phyloP scores from a whole-genome alignment of 169 alveolate species.

The Plasmodium relictum region DNA sequence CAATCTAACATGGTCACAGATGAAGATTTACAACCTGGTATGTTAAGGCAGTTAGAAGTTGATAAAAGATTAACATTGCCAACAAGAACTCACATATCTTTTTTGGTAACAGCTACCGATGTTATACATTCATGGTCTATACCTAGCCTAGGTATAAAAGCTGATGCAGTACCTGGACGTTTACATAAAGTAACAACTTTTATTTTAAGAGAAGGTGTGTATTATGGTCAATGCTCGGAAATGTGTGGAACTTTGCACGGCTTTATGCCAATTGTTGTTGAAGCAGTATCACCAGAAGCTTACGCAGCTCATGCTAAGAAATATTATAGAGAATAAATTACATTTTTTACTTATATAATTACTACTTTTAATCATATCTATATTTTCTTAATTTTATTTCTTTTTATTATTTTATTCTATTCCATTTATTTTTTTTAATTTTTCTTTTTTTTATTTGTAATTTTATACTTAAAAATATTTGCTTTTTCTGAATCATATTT shows the following conservation, averaged over 20 bases:
- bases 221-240: constrained; percentile 94
- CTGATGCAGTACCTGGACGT: constrained; percentile 94
- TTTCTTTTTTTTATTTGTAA: too few species aligned
- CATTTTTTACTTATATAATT: too few species aligned
- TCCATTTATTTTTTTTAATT: too few species aligned
- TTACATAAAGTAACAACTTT: constrained; percentile 89
- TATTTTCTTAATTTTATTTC: too few species aligned
- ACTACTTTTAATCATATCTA: too few species aligned
- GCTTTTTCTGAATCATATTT: too few species aligned
- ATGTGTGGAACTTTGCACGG: constrained; percentile 95
- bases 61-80: constrained; percentile 91
- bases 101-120: constrained; percentile 90
- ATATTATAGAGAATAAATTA: constrained; percentile 88
- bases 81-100: constrained; percentile 92
- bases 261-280: constrained; percentile 94
- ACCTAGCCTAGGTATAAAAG: constrained; percentile 92
- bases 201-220: constrained; percentile 94
- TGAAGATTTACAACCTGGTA: constrained; percentile 88
- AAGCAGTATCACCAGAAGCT: constrained; percentile 92
- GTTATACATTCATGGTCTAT: constrained; percentile 89
- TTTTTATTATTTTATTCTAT: too few species aligned
- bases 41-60: constrained; percentile 92
- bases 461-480: too few species aligned
- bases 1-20: constrained; percentile 88
- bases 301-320: constrained; percentile 94